phyloP scores from a whole-genome alignment of 2,329 filamentous ascomycete genomes.

The Fonsecaea erecta region DNA sequence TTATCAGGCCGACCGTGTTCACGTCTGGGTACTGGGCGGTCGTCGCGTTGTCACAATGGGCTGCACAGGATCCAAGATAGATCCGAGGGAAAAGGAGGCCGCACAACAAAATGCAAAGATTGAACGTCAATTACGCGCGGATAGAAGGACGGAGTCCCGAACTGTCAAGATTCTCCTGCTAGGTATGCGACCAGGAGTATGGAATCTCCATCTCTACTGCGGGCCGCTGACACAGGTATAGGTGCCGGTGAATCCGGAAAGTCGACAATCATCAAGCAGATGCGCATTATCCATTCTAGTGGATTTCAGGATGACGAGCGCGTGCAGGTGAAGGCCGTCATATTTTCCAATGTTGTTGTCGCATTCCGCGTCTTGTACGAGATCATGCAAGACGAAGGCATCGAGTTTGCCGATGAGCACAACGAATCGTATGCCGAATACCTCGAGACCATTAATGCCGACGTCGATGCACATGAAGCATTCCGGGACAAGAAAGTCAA shows the following conservation, averaged over 20 bases:
- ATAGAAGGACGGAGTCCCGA: constrained; percentile 82
- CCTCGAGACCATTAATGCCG: constrained; percentile 73
- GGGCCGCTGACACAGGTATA: constrained; percentile 45
- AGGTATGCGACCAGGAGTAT: constrained; percentile 61
- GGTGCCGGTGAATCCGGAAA: constrained; percentile 95
- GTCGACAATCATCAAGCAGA: constrained; percentile 96
- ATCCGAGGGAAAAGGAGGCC: constrained; percentile 49
- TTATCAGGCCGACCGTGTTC: neutral
- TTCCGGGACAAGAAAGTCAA: constrained; percentile 69
- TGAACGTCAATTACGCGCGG: constrained; percentile 80
- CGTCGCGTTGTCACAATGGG: constrained; percentile 45
- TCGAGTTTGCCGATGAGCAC: constrained; percentile 75
- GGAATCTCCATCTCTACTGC: neutral
- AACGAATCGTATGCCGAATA: constrained; percentile 82
- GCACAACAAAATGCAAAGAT: constrained; percentile 66
- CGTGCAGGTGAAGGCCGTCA: constrained; percentile 91
- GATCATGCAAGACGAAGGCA: constrained; percentile 84
- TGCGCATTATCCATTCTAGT: constrained; percentile 95
- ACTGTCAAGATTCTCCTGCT: constrained; percentile 94
- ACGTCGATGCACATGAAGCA: constrained; percentile 79
- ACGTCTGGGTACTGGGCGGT: neutral
- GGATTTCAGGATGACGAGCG: constrained; percentile 89
- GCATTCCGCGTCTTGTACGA: constrained; percentile 89
- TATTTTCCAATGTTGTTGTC: constrained; percentile 92
- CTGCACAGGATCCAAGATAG: constrained; percentile 50